These are phyloP conservation scores for Talaromyces sp. DNA, from an alignment of 2,329 filamentous ascomycete species.

Conservation along the genomic window DNA sequence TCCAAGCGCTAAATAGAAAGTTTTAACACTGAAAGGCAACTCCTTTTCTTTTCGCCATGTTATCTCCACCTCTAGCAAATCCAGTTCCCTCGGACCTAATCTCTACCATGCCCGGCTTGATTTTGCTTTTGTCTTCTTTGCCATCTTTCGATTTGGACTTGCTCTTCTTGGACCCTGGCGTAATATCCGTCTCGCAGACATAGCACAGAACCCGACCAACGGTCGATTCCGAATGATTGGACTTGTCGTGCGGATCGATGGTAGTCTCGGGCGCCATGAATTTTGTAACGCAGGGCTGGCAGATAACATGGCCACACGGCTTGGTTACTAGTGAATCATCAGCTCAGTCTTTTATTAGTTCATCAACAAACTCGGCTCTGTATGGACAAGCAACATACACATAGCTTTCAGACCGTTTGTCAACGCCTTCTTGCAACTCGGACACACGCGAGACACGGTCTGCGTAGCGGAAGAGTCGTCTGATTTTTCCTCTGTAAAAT, in stretches of 20 bases:
- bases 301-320: slow-evolving; percentile 88
- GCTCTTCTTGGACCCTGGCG: slow-evolving; percentile 31
- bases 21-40: slow-evolving; percentile 79
- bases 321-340: slow-evolving; percentile 56
- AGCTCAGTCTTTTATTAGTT: background rate
- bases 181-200: slow-evolving; percentile 80
- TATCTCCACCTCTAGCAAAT: slow-evolving; percentile 82
- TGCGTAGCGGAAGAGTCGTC: slow-evolving; percentile 42
- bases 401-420: slow-evolving; percentile 79
- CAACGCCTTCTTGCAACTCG: slow-evolving; percentile 77
- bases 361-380: too few relatives aligned
- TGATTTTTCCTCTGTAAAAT: slow-evolving; percentile 69
- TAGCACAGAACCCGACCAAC: slow-evolving; percentile 63
- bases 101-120: slow-evolving; percentile 69
- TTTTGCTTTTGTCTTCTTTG: slow-evolving; percentile 44
- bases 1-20: background rate
- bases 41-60: slow-evolving; percentile 71
- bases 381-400: slow-evolving; percentile 33
- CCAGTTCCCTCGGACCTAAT: slow-evolving; percentile 85
- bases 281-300: slow-evolving; percentile 75
- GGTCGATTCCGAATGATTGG: slow-evolving; percentile 29
- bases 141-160: slow-evolving; percentile 24
- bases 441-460: slow-evolving; percentile 58
- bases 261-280: slow-evolving; percentile 64
- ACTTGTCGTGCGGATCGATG: slow-evolving; percentile 56